Base-by-base conservation (phyloP, 768 basidiomycete species). In the Erythrobasidium yunnanense region DNA sequence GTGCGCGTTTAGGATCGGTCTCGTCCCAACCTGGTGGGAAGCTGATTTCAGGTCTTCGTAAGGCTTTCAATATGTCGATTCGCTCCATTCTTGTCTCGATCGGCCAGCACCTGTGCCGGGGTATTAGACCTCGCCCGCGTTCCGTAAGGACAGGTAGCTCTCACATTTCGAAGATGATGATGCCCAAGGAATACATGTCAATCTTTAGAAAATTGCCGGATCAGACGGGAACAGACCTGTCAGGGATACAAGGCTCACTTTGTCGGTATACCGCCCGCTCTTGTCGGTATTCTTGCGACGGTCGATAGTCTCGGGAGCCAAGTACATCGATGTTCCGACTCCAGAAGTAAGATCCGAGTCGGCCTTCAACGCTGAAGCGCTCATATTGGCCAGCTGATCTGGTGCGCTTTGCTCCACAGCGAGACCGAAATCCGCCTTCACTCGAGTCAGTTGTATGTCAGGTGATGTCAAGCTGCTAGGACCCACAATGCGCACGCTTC, bases 61-160 rank as follows among this genome's bases (percentile, higher is more conserved):
- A 66, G 2, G 70, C 71, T 27, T 71, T 72, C n/a, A 75, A 32
- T n/a, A 73, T 69, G 35, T 70, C 66, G 2, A 73, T 70, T 0
- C 74, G 70, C 66, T 75, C 74, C 74, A 75, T 75, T 17, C 71
- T 70, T 0, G 73, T 73, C 55, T 66, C 58, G 54, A 73, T 71
- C 1, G 68, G 69, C 32, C 49, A 57, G 25, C 57, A 49, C 66
- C 65, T 67, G 22, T 35, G 22, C 11, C 4, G 4, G 54, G 5
- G 11, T 38, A 5, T 34, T 35, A 33, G 27, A 34, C 23, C 7
- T 8, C 17, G 17, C 13, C 30, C 15, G 34, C n/a, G n/a, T n/a
- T n/a, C n/a, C n/a, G n/a, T n/a, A n/a, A n/a, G n/a, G n/a, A n/a
- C n/a, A n/a, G n/a, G n/a, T n/a, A n/a, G 27, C 2, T 45, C 57